Conservation (phyloP, 164 flowering plant genomes). For the Chimonanthus salicifolius region DNA sequence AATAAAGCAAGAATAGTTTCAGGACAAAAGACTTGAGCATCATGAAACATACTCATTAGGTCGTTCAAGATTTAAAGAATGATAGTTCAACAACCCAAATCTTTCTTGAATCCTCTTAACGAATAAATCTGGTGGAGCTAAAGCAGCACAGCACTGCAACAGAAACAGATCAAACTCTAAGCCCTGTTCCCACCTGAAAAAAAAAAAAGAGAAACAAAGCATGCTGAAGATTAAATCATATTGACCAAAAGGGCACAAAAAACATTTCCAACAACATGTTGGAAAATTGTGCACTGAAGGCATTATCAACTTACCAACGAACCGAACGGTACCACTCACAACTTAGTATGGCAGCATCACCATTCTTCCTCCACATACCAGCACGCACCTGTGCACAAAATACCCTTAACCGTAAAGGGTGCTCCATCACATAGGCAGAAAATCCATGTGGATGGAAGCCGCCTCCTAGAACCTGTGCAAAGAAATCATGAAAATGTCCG, state of each 20-base stretch:
- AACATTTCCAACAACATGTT: not conserved
- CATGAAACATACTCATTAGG: conserved; percentile 59
- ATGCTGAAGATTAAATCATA: not conserved
- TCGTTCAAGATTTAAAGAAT: conserved; percentile 48
- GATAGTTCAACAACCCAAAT: conserved; percentile 69
- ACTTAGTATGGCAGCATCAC: conserved; percentile 61
- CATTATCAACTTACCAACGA: conserved; percentile 55
- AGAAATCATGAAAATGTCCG: conserved; percentile 35
- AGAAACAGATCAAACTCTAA: conserved; percentile 88
- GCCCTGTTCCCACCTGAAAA: conserved; percentile 75
- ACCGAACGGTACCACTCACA: conserved; percentile 73
- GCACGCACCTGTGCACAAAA: conserved; percentile 90
- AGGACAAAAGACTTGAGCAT: conserved; percentile 1
- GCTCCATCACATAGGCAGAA: conserved; percentile 87
- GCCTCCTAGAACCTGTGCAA: conserved; percentile 45
- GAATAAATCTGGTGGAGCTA: conserved; percentile 82
- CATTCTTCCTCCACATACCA: conserved; percentile 97
- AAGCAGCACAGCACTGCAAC: conserved; percentile 94
- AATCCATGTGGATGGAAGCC: conserved; percentile 79
- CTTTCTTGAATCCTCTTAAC: conserved; percentile 68
- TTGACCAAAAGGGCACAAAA: not conserved
- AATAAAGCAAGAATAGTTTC: not conserved
- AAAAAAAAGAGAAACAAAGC: conserved; percentile 5
- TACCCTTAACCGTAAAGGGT: conserved; percentile 78
- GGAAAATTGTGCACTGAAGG: not conserved